Base-by-base conservation (phyloP, 2,329 filamentous ascomycete genomes). In the Talaromyces sp. region DNA sequence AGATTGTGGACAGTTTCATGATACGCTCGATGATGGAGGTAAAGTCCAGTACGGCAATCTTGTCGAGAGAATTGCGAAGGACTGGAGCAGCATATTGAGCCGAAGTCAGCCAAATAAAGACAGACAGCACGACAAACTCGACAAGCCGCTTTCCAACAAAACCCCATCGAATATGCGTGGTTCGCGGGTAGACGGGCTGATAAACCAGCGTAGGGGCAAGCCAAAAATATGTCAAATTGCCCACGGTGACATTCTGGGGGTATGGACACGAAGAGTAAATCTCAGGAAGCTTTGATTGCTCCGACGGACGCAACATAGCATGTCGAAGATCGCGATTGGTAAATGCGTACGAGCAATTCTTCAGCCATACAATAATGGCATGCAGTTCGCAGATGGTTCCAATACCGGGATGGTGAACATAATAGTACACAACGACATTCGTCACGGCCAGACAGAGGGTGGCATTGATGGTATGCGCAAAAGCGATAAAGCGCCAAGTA, bases 191-290 rank as follows among this genome's bases (percentile, higher is more conserved):
- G 13, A 94, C 91, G 1, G 94, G 94, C 77, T 99, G 94, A 72
- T 99, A 99, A 45, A 97, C 88, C 54, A 99, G 81, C 0, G 94
- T 99, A 0, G 94, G 94, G 0, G 93, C 94, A 86, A 92, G 93
- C 93, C 94, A 97, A 73, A 99, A 99, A 76, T 97, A 99, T 59
- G 84, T 84, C 25, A 99, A 78, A 70, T 97, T 99, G 53, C 81
- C 76, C 64, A 97, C 81, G 2, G 91, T 96, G 73, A 99, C 89
- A 73, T 97, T 99, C 50, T 84, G 76, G 0, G 94, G 94, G 70
- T 99, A 99, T 0, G 93, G 89, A 67, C 91, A 96, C 56, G 84
- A 70, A 11, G 81, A 79, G 77, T 97, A 99, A 22, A 97, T 80
- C 37, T 89, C 86, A 0, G 94, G 94, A 3, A 97, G 78, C 22